These are phyloP conservation scores for Fusarium mangiferae DNA, from an alignment of 2,329 filamentous ascomycete species.

Conservation along the genomic window DNA sequence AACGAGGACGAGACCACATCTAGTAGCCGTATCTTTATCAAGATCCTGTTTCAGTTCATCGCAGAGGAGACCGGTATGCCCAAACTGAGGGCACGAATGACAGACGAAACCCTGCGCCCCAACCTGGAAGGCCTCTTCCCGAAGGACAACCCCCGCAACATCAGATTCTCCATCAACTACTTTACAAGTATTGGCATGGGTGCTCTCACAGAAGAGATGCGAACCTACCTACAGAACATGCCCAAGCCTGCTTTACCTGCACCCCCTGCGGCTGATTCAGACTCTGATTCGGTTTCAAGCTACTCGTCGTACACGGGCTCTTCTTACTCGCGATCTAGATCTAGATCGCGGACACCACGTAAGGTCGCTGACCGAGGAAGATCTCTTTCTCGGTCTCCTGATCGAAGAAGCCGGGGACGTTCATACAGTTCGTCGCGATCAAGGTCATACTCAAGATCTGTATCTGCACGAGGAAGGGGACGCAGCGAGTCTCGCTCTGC, in stretches of 20 bases:
- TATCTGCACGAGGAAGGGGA: conserved; percentile 41
- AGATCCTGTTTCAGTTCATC: conserved; percentile 95
- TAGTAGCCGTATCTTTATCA: conserved; percentile 97
- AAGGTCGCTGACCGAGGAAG: conserved; percentile 42
- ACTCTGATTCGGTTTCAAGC: conserved; percentile 79
- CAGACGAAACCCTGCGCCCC: conserved; percentile 80
- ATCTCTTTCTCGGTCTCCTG: conserved; percentile 45
- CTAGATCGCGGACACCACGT: conserved; percentile 55
- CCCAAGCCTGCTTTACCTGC: conserved; percentile 84
- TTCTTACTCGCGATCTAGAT: conserved; percentile 65
- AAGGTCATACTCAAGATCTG: conserved; percentile 58
- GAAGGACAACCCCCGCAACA: conserved; percentile 86
- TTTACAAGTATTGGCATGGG: conserved; percentile 99
- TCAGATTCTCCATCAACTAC: conserved; percentile 98
- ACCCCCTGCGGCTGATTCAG: conserved; percentile 66
- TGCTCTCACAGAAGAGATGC: conserved; percentile 92
- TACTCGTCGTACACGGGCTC: conserved; percentile 79
- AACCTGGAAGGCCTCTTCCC: conserved; percentile 90
- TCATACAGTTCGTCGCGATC: conserved; percentile 51
- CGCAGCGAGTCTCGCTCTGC: conserved; percentile 45
- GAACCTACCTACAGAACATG: conserved; percentile 87
- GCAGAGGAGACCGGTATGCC: conserved; percentile 86
- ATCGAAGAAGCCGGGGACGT: conserved; percentile 39
- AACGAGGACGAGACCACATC: conserved; percentile 98
- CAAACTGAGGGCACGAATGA: conserved; percentile 79